Evolutionary conservation across 441 rosid genomes (phyloP).

Genomic region (Populus hybrid): DNA sequence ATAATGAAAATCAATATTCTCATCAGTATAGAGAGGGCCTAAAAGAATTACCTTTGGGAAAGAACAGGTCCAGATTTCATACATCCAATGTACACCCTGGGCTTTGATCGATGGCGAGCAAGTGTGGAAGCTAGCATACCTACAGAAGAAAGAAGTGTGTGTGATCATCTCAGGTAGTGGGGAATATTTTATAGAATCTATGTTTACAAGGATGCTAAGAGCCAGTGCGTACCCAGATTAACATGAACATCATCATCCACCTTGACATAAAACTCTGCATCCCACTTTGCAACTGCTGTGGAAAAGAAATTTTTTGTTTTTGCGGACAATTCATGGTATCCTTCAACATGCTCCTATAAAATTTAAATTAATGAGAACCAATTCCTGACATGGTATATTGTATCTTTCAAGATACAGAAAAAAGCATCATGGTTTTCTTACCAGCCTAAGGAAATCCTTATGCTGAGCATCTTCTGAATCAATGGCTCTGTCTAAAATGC

Average conservation of each 20-base stretch:
- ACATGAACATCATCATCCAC: conserved; percentile 99
- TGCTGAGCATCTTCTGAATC: conserved; percentile 95
- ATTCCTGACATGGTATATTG: not conserved
- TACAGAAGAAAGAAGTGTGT: conserved; percentile 19
- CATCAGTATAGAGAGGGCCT: not conserved
- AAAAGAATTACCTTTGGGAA: conserved; percentile 65
- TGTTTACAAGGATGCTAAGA: not conserved
- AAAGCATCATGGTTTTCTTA: conserved; percentile 24
- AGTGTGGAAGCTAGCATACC: conserved; percentile 88
- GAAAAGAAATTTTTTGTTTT: conserved; percentile 88
- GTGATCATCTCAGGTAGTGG: not conserved
- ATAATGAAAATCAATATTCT: conserved; percentile 3
- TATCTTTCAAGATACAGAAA: not conserved
- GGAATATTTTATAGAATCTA: not conserved
- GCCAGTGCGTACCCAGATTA: conserved; percentile 63
- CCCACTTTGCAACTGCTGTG: conserved; percentile 92
- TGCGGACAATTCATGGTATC: conserved; percentile 93
- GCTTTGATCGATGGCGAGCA: conserved; percentile 81
- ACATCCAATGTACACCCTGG: conserved; percentile 85
- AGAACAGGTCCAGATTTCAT: conserved; percentile 99
- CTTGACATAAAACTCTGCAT: conserved; percentile 86
- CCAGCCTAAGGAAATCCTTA: conserved; percentile 95
- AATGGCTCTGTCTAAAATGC: conserved; percentile 93
- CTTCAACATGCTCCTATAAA: conserved; percentile 89
- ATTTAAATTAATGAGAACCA: not conserved